These are phyloP conservation scores for Aspergillus aculeatus DNA, from an alignment of 2,329 filamentous ascomycete genomes.

Conservation along the genomic window DNA sequence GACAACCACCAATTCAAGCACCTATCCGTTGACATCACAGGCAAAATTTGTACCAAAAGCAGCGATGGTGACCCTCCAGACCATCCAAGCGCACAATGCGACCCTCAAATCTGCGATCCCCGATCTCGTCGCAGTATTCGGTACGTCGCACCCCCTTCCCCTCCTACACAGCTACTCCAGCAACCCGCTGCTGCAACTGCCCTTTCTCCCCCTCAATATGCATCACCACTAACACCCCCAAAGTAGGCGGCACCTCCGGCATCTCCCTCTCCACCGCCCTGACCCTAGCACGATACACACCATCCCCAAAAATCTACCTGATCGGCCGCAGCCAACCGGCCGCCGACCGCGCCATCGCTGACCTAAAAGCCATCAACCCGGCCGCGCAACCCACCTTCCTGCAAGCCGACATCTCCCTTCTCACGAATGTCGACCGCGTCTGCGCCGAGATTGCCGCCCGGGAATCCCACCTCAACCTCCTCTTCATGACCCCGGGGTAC, in stretches of 20 bases:
- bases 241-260: slow-evolving; percentile 52
- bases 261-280: slow-evolving; percentile 52
- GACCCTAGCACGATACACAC: slow-evolving; percentile 44
- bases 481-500: slow-evolving; percentile 41
- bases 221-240: background rate
- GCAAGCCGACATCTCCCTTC: slow-evolving; percentile 36
- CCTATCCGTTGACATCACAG: background rate
- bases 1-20: background rate
- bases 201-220: background rate
- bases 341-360: slow-evolving; percentile 45
- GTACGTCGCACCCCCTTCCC: background rate
- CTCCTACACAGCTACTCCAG: too few species aligned
- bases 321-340: slow-evolving; percentile 45
- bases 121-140: slow-evolving; percentile 8
- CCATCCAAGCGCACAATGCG: slow-evolving; percentile 21
- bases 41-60: background rate
- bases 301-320: slow-evolving; percentile 51
- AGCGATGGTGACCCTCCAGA: slow-evolving; percentile 20
- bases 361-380: slow-evolving; percentile 32
- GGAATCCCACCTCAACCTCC: slow-evolving; percentile 37
- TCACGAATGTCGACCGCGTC: slow-evolving; percentile 34
- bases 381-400: slow-evolving; percentile 27
- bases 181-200: too few species aligned
- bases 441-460: slow-evolving; percentile 29
- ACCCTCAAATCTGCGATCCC: slow-evolving; percentile 7